Evolutionary conservation across 495 filamentous ascomycete species (phyloP).

Genomic region (Penicillium turbatum): DNA sequence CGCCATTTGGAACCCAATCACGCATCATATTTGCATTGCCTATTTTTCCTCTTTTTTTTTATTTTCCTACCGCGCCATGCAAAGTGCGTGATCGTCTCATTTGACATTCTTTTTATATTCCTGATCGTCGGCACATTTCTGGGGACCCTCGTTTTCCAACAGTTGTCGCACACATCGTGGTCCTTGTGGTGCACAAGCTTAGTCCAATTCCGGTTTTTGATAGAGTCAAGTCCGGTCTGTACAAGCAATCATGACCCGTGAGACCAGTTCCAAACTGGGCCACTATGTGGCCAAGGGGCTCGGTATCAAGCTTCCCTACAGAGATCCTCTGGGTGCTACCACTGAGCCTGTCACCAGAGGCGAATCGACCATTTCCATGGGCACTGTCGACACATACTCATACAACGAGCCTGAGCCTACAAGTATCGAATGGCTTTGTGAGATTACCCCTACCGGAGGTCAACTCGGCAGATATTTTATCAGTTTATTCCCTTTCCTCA

Average conservation of each 20-base stretch:
- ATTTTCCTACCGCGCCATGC: constrained; percentile 14
- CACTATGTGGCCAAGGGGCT: constrained; percentile 73
- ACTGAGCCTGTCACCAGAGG: constrained; percentile 59
- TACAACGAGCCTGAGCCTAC: constrained; percentile 84
- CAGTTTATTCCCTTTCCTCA: constrained; percentile 78
- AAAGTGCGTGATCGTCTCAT: constrained; percentile 14
- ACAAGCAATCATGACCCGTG: constrained; percentile 35
- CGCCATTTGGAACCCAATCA: constrained; percentile 27
- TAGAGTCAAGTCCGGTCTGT: constrained; percentile 4
- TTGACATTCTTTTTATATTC: constrained; percentile 18
- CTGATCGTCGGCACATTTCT: constrained; percentile 13
- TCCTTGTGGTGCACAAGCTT: constrained; percentile 1
- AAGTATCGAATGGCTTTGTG: constrained; percentile 63
- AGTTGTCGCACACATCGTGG: not conserved
- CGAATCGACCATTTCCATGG: constrained; percentile 75
- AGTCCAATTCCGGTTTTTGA: constrained; percentile 9
- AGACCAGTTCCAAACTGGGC: constrained; percentile 53
- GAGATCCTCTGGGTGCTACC: constrained; percentile 48
- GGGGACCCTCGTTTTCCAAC: not conserved
- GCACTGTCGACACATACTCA: constrained; percentile 67
- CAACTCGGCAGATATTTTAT: constrained; percentile 56
- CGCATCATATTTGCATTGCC: constrained; percentile 12
- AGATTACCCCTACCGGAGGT: constrained; percentile 52
- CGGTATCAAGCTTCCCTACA: constrained; percentile 76
- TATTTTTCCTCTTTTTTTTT: constrained; percentile 10